Evolutionary conservation across 1,284 basidiomycete species (phyloP), one percentile per base, ranked within the genome.

Genomic region (Takashimella koratensis): DNA sequence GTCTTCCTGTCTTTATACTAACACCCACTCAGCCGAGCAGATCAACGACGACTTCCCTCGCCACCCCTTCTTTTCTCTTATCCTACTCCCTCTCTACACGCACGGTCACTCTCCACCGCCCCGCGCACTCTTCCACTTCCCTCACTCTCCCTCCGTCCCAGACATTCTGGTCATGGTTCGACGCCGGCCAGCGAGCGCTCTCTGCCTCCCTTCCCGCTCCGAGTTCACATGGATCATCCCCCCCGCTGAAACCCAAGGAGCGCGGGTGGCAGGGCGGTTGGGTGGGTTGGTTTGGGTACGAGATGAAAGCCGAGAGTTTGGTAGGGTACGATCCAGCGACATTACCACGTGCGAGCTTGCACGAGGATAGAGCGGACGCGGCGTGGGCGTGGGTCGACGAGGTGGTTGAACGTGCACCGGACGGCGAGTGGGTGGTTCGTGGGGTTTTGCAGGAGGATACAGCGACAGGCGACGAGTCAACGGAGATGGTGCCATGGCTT

Each of bases 251-350:
- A 11, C 39, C 5, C 26, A 47, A 23, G 42, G n/a, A 12, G 46
- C 41, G 40, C 21, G 66, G 65, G n/a, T 76, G 77, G 74, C 65
- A 67, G 57, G 67, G 75, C 47, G 81, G 81, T 1, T 82, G 80
- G 71, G 74, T 78, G 1, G 81, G 81, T 0, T 80, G 77, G 65
- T 78, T 80, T 62, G 77, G 77, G 1, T 82, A 82, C 60, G 81
- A 82, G 63, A 80, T 82, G 79, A 80, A 80, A 64, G 70, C 74
- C 51, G 79, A 80, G 52, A 75, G 75, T 42, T 57, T 81, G 48
- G 62, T 62, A 5, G 73, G 75, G 19, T 75, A 75, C 51, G 27
- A 47, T 19, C 52, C 54, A 16, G 30, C 10, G 8, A 8, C 30
- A 8, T 36, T 36, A 36, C 51, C 58, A 1, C 49, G 60, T 24